These are phyloP conservation scores for Fusarium nematophilum DNA, from an alignment of 2,329 filamentous ascomycete genomes.

Conservation along the genomic window DNA sequence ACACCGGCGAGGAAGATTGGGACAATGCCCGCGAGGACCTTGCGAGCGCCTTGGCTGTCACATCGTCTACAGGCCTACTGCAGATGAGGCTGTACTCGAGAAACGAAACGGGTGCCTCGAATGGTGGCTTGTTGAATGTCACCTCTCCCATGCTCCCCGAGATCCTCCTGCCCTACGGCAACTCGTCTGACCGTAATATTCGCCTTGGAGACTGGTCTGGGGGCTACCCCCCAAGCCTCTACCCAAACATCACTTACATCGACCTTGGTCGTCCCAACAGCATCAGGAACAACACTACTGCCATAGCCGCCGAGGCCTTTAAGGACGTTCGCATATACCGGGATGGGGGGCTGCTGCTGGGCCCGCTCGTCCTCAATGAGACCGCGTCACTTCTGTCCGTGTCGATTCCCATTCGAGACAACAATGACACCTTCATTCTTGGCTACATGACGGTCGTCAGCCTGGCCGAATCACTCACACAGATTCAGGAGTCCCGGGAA, in stretches of 20 bases:
- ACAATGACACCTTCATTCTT: slow-evolving; percentile 70
- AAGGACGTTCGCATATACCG: slow-evolving; percentile 61
- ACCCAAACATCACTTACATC: slow-evolving; percentile 81
- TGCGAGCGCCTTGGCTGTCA: slow-evolving; percentile 73
- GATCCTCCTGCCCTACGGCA: slow-evolving; percentile 71
- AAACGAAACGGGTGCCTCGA: slow-evolving; percentile 66
- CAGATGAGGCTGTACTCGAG: slow-evolving; percentile 80
- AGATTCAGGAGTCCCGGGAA: slow-evolving; percentile 71
- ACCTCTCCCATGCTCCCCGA: slow-evolving; percentile 63
- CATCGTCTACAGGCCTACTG: slow-evolving; percentile 67
- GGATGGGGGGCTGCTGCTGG: slow-evolving; percentile 74
- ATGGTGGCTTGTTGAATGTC: slow-evolving; percentile 70
- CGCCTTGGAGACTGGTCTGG: slow-evolving; percentile 70
- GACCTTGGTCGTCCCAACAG: slow-evolving; percentile 56
- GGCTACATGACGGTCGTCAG: slow-evolving; percentile 88
- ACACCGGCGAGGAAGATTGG: slow-evolving; percentile 68
- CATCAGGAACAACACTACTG: slow-evolving; percentile 54
- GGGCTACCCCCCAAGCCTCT: slow-evolving; percentile 80
- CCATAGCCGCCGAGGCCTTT: slow-evolving; percentile 61
- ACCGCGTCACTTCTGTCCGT: slow-evolving; percentile 82
- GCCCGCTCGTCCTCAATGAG: slow-evolving; percentile 78
- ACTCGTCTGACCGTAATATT: slow-evolving; percentile 67
- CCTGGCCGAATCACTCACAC: slow-evolving; percentile 72
- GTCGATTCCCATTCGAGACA: slow-evolving; percentile 80
- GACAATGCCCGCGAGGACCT: slow-evolving; percentile 71